Base-by-base conservation (phyloP, 2,329 filamentous ascomycete species). In the Aspergillus alliaceus region DNA sequence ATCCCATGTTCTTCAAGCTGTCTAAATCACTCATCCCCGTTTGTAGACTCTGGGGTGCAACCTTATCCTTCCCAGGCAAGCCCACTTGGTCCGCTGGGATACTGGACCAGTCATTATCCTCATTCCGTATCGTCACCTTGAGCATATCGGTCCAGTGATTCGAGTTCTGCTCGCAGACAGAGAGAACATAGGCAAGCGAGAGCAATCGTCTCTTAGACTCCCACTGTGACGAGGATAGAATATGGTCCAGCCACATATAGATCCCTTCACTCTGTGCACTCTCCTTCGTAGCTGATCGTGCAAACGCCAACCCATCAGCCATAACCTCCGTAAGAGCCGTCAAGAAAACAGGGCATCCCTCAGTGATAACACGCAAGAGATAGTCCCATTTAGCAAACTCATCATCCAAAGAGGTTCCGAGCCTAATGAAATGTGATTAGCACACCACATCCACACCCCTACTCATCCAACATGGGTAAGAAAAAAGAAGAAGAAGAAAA, bases 171-270 rank as follows among this genome's bases (percentile, higher is more conserved):
- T 69, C 55, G 54, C 76, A 78, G 18, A 65, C 64, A 20, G 69
- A 68, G 15, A 67, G 59, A 12, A 76, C 57, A 56, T 77, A 75
- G 9, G 62, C 66, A 35, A 66, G 59, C 4, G 73, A 70, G 14
- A 74, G 64, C 15, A 65, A 56, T 29, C 57, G 63, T 31, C 68
- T 64, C 32, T 68, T 59, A 29, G 61, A 61, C 11, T 64, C 63
- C 78, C 77, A 81, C 2, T 67, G 64, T 3, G 68, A 51, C 11
- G 74, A 74, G 5, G 68, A 68, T 25, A 82, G 62, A 9, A 84
- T 70, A 63, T 83, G 80, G 8, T 76, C 62, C 25, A 82, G 62
- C 83, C 83, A 85, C 32, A 76, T 67, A 59, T 74, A 79, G 31
- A 80, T 53, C 2, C 74, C 79, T 67, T 84, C 79, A 34, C 67